Base-by-base conservation (phyloP, 129 eudicot species). In the Cynara cardunculus region DNA sequence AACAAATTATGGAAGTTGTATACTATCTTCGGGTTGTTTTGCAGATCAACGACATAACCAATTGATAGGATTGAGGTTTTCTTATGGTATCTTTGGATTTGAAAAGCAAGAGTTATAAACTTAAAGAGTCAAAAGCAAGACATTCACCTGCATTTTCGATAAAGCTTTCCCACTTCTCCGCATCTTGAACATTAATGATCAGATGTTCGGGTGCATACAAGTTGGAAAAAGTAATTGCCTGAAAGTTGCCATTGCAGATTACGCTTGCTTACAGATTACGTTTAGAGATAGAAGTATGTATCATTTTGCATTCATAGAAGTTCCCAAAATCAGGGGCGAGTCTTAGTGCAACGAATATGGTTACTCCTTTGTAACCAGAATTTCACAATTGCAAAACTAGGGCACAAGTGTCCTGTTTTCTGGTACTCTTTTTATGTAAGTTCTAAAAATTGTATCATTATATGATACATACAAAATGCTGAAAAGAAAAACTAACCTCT, bases 151-250 rank as follows among this genome's bases (percentile, higher is more conserved):
- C 99, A 88, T 96, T 96, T 87, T 96, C 95, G 59, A 96, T 80
- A 70, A 88, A 96, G 81, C 89, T 85, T 68, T 96, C 99, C 99
- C 99, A 96, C 85, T 93, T 96, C 87, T 96, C 99, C 13, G 99
- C 99, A 75, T 96, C 99, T 84, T 88, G 71, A 71, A 93, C 99
- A 69, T 96, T 96, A 39, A 96, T 91, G 69, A 96, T 96, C 69
- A 96, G 87, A 91, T 96, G 99, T 86, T 96, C 99, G 6, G 99
- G 99, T 72, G 99, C 99, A 82, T 96, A 96, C 70, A 90, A 76
- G 85, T 96, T 96, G 14, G 99, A 96, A 81, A 96, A 96, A 44
- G 86, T 32, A 76, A 93, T 80, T 4, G 99, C 99, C 99, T 96
- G 93, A 37, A 73, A 86, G 62, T 69, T 22, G 71, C 13, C 79